Conservation (phyloP, 345 rosid genomes). For the Brassica nigra region DNA sequence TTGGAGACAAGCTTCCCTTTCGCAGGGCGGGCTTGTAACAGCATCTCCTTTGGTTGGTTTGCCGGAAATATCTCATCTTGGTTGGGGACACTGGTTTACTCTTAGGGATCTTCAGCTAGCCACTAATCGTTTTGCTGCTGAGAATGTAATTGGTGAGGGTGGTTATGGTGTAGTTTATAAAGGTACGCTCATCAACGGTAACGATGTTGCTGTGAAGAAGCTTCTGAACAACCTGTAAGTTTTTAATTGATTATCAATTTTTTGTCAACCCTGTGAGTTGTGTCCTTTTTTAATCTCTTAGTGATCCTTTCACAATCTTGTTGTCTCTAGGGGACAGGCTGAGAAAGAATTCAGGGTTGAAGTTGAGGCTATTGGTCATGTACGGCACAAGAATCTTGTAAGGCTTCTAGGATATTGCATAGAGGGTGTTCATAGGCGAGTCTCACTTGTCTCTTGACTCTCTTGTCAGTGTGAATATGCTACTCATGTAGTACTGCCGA, state of each 20-base stretch:
- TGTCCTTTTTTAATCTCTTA: neutral
- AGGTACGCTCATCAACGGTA: slow-evolving; percentile 84
- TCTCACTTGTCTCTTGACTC: neutral
- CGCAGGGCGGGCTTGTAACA: slow-evolving; percentile 64
- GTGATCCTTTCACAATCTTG: neutral
- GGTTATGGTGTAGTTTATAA: slow-evolving; percentile 94
- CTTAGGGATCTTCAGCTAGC: slow-evolving; percentile 92
- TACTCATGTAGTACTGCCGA: neutral
- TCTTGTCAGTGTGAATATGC: neutral
- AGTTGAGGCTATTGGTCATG: slow-evolving; percentile 4
- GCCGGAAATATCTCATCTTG: slow-evolving; percentile 94
- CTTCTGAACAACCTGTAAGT: slow-evolving; percentile 91
- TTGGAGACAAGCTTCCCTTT: slow-evolving; percentile 71
- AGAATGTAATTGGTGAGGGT: slow-evolving; percentile 94
- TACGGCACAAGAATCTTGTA: slow-evolving; percentile 1
- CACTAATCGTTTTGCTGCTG: slow-evolving; percentile 67
- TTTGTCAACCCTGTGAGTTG: neutral
- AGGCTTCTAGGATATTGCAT: slow-evolving; percentile 1
- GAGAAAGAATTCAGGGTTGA: neutral
- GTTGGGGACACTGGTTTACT: slow-evolving; percentile 99
- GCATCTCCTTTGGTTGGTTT: slow-evolving; percentile 91
- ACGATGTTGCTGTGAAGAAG: slow-evolving; percentile 96
- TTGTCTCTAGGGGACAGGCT: neutral
- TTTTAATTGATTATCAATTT: neutral
- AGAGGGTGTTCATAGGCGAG: neutral